Conservation (phyloP, 2,329 filamentous ascomycete genomes). For the Pleurostoma richardsiae region DNA sequence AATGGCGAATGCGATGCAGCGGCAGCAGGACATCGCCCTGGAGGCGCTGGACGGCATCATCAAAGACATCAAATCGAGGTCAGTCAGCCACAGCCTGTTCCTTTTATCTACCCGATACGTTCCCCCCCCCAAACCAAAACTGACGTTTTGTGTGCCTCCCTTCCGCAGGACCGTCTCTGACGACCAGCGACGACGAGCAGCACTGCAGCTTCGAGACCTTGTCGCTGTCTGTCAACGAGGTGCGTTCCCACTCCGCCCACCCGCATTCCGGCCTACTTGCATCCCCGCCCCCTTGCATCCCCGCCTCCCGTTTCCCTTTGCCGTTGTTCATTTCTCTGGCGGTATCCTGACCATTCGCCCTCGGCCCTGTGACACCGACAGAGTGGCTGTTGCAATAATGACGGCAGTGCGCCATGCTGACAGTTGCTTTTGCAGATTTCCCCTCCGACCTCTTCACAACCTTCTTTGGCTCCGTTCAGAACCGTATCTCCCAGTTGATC, state of each 20-base stretch:
- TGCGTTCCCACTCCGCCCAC: slow-evolving; percentile 17
- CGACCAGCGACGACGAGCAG: slow-evolving; percentile 50
- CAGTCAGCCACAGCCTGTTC: slow-evolving; percentile 3
- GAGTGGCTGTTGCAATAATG: no score
- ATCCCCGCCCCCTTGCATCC: neutral
- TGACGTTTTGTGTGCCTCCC: no score
- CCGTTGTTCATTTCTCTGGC: neutral
- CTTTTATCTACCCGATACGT: neutral
- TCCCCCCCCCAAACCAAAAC: no score
- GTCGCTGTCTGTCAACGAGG: slow-evolving; percentile 52
- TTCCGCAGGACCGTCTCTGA: slow-evolving; percentile 23
- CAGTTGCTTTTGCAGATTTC: slow-evolving; percentile 51
- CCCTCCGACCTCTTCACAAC: slow-evolving; percentile 68
- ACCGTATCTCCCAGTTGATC: slow-evolving; percentile 60
- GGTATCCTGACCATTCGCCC: slow-evolving; percentile 7
- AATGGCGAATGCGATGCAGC: slow-evolving; percentile 31
- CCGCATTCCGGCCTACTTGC: no score
- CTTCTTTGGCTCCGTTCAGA: slow-evolving; percentile 53
- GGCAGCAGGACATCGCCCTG: slow-evolving; percentile 44
- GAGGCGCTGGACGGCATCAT: slow-evolving; percentile 50
- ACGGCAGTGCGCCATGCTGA: no score
- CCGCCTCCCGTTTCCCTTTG: neutral
- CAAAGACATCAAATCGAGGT: slow-evolving; percentile 53
- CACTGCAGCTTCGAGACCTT: slow-evolving; percentile 49
- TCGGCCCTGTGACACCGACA: no score